Evolutionary conservation across 1,284 basidiomycete genomes (phyloP).

Genomic region (Cutaneotrichosporon dermatis): DNA sequence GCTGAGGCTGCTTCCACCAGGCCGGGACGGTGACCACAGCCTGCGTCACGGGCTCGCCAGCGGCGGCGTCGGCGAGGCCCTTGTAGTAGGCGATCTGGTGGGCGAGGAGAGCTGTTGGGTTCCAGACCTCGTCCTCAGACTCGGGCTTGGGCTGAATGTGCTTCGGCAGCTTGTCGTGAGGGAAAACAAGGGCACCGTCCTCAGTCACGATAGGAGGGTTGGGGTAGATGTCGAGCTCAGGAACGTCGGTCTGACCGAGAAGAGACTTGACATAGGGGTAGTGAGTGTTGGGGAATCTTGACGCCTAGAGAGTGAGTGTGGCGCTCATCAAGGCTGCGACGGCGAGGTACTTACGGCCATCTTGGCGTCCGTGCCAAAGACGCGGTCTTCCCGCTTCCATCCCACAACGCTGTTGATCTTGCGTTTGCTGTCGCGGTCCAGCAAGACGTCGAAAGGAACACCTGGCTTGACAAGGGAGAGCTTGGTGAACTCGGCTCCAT

Average conservation of each 20-base stretch:
- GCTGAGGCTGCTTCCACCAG: slow-evolving; percentile 79
- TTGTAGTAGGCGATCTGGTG: slow-evolving; percentile 92
- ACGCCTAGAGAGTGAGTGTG: slow-evolving; percentile 57
- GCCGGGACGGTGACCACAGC: slow-evolving; percentile 81
- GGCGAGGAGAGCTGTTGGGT: slow-evolving; percentile 83
- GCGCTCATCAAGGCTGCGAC: too few species aligned
- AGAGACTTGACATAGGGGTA: slow-evolving; percentile 83
- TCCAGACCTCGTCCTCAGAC: slow-evolving; percentile 56
- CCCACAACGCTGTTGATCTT: slow-evolving; percentile 86
- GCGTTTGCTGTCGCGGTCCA: slow-evolving; percentile 94
- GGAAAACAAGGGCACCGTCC: slow-evolving; percentile 60
- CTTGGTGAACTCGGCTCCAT: slow-evolving; percentile 93
- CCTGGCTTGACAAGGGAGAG: slow-evolving; percentile 95
- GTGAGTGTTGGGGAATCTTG: slow-evolving; percentile 81
- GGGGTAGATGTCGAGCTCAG: slow-evolving; percentile 54
- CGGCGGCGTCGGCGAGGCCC: slow-evolving; percentile 70
- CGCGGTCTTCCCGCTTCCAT: slow-evolving; percentile 80
- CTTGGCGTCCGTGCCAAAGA: slow-evolving; percentile 83
- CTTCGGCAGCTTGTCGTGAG: slow-evolving; percentile 61
- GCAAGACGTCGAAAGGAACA: slow-evolving; percentile 88
- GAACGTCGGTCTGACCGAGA: slow-evolving; percentile 52
- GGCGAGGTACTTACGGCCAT: slow-evolving; percentile 62
- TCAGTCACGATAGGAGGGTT: slow-evolving; percentile 28
- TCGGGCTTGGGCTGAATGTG: slow-evolving; percentile 60
- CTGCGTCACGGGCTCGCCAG: slow-evolving; percentile 67